Evolutionary conservation across 1,284 basidiomycete genomes (phyloP), one percentile per base, ranked within the genome.

Genomic region (Cystobasidium slooffiae): DNA sequence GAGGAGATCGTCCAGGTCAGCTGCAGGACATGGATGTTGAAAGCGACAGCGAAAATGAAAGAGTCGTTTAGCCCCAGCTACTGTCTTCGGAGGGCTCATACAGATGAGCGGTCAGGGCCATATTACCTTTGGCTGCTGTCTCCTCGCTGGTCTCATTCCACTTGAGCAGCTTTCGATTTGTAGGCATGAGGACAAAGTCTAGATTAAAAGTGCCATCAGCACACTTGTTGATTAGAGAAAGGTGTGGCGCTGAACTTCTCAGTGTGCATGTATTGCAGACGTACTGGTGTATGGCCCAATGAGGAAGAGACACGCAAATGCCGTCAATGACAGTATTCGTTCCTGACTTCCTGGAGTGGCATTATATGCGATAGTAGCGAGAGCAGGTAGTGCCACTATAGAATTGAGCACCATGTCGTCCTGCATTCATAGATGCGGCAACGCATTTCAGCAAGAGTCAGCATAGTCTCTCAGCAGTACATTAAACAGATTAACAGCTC

Each of bases 141-240:
- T 52, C 62, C 24, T 64, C 44, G 44, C 62, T 64, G 8, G 20
- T 47, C 14, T 64, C 43, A 20, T 52, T 64, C 49, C 62, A 52
- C 20, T 59, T 59, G 14, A 59, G 39, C 37, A 64, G 44, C 44
- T 64, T 64, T 16, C 49, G 44, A 39, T 64, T 64, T 4, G 62
- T 64, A 4, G 62, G 62, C 62, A 64, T 64, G 14, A 64, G 62
- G n/a, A 22, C 46, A 41, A 67, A 52, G 24, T 52, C 64, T 51
- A 16, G 43, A 20, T 51, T 51, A 51, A 2, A 20, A 51, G 6
- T 51, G 4, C 16, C 49, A 16, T 6, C 3, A 51, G 16, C 49
- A 16, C 20, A 4, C 49, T 51, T 16, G 16, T 16, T 4, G 6
- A 5, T 31, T 5, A 31, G 31, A 31, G 31, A 5, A 31, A 31